These are phyloP conservation scores for Phytophthora ohioensis DNA, from an alignment of 352 stramenopile genomes.

Conservation along the genomic window DNA sequence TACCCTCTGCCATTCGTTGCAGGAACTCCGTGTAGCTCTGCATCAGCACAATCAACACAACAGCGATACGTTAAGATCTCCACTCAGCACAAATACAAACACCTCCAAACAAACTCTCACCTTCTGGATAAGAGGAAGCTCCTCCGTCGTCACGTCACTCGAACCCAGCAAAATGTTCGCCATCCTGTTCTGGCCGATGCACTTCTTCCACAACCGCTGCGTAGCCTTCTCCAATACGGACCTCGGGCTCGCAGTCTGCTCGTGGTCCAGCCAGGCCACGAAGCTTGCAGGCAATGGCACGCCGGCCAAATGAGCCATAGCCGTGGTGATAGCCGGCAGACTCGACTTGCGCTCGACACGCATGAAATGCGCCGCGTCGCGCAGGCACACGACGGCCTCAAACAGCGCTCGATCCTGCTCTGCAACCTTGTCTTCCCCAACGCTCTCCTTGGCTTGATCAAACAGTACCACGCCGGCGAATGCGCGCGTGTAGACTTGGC, in stretches of 20 bases:
- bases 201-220: conserved; percentile 50
- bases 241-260: conserved; percentile 32
- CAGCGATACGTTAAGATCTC: conserved; percentile 16
- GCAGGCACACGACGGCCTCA: conserved; percentile 52
- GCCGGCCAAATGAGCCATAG: conserved; percentile 52
- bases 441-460: conserved; percentile 31
- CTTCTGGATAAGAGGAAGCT: conserved; percentile 54
- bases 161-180: conserved; percentile 60
- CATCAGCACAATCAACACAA: conserved; percentile 10
- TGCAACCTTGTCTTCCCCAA: conserved; percentile 27
- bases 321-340: conserved; percentile 54
- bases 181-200: conserved; percentile 43
- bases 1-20: conserved; percentile 35
- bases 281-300: conserved; percentile 59
- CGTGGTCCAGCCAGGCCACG: conserved; percentile 51
- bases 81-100: neutral
- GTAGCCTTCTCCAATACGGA: conserved; percentile 25
- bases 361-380: conserved; percentile 66
- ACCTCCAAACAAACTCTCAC: conserved; percentile 32
- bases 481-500: conserved; percentile 60
- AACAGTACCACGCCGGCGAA: conserved; percentile 44
- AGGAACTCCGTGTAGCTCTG: conserved; percentile 63
- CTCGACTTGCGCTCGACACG: conserved; percentile 54
- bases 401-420: conserved; percentile 36
- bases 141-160: conserved; percentile 46